These are phyloP conservation scores for Phialophora chinensis DNA, from an alignment of 2,329 filamentous ascomycete species.

Conservation along the genomic window DNA sequence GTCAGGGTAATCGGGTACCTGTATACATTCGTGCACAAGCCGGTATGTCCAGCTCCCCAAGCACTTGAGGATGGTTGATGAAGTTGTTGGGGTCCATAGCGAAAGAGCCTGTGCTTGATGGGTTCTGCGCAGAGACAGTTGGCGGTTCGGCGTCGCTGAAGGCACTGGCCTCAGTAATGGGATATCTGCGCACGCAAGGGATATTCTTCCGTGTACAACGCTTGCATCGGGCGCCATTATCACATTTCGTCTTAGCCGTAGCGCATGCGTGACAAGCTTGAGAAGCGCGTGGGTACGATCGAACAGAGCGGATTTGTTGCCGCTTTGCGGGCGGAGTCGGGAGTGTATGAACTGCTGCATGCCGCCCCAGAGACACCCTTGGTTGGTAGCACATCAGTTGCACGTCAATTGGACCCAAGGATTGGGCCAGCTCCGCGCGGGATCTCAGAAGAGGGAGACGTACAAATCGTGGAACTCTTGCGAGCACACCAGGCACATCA, in stretches of 20 bases:
- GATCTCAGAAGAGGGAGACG: not conserved
- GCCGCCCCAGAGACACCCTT: not conserved
- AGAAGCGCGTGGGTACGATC: constrained; percentile 4
- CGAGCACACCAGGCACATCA: constrained; percentile 1
- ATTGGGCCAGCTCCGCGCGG: not conserved
- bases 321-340: not conserved
- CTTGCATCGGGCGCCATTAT: constrained; percentile 4
- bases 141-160: not conserved
- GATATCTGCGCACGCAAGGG: constrained; percentile 9
- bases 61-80: constrained; percentile 1
- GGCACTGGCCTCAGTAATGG: not conserved
- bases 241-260: constrained; percentile 8
- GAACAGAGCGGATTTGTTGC: constrained; percentile 5
- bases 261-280: constrained; percentile 15
- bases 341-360: not conserved
- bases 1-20: not conserved
- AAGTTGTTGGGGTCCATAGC: constrained; percentile 2
- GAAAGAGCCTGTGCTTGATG: not conserved
- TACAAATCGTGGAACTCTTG: not conserved
- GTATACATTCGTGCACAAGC: not conserved
- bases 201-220: constrained; percentile 11
- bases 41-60: not conserved
- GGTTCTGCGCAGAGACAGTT: not conserved
- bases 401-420: not conserved
- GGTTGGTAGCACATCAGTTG: not conserved